Evolutionary conservation across 1,284 basidiomycete species (phyloP), one percentile per base, ranked within the genome.

Genomic region (Trichosporon sp.): DNA sequence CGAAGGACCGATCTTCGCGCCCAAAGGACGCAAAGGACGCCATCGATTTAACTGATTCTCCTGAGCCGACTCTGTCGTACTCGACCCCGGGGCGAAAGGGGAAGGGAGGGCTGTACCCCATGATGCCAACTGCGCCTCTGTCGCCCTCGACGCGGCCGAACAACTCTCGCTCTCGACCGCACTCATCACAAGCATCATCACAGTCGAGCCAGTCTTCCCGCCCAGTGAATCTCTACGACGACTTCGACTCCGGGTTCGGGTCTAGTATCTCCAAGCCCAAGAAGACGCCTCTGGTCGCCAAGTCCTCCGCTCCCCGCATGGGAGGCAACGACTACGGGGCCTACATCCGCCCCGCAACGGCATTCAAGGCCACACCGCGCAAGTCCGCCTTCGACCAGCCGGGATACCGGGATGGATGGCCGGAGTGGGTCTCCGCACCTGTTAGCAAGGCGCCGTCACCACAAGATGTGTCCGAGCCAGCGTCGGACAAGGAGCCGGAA

Each of bases 261-360:
- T 32, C 59, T 5, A 64, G 62, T 29, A 59, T 67, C 19, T 40
- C 59, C 46, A 67, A 67, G 21, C 46, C 65, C 23, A 19, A 46
- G 31, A 66, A 61, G 58, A n/a, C 31, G 29, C 31, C 29, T 16
- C 9, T 5, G 19, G 16, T 37, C 36, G 14, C 36, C 34, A 36
- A 36, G n/a, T 19, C 58, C 13, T 34, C 25, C n/a, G 25, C 54
- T 49, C 32, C n/a, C 36, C 33, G 37, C 23, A 52, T 32, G 29
- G 6, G 16, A 19, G 7, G 31, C 25, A 16, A 36, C 59, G 16
- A 46, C 27, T 29, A 61, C 58, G 58, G 57, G n/a, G 63, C 64
- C n/a, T 76, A 74, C 59, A 78, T 78, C 63, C 74, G 74, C 37
- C 74, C 77, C 1, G 69, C 73, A 7, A 74, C 72, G 11, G 73